Conservation (phyloP, 192 early-diverging fungal species). For the Umbelopsis sp. region DNA sequence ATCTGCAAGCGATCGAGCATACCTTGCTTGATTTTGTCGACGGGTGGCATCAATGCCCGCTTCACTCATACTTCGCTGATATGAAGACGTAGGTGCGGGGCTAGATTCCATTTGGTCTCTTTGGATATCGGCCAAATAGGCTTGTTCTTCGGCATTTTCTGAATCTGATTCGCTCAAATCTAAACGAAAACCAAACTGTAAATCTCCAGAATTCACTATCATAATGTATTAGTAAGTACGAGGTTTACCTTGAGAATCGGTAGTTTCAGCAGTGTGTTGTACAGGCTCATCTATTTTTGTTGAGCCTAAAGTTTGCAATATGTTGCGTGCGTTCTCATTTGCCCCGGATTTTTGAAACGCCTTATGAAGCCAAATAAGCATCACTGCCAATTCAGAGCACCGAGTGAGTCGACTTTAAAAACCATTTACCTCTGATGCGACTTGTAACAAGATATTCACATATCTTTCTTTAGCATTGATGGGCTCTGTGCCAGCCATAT, state of each 20-base stretch:
- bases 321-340: constrained; percentile 2
- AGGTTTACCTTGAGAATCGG: neutral
- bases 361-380: neutral
- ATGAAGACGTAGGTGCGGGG: neutral
- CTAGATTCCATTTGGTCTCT: neutral
- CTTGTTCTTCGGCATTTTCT: constrained; percentile 38
- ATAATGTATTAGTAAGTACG: too few relatives aligned
- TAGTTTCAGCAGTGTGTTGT: neutral
- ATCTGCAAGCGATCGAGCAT: constrained; percentile 5
- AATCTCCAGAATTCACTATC: neutral
- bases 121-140: constrained; percentile 37
- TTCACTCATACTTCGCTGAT: constrained; percentile 5
- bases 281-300: neutral
- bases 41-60: neutral
- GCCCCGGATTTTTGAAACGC: constrained; percentile 7
- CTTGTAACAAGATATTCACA: constrained; percentile 36
- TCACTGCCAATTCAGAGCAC: neutral
- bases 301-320: neutral
- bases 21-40: neutral
- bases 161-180: constrained; percentile 12
- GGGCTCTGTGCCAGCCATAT: constrained; percentile 44
- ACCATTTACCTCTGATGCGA: constrained; percentile 29
- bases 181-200: neutral
- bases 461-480: constrained; percentile 43
- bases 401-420: neutral